Percentiles rank a stretch among this genome's conserved stretches.
phyloP scores from a whole-genome alignment of 2,329 filamentous ascomycete genomes.

The Metarhizium rileyi region DNA sequence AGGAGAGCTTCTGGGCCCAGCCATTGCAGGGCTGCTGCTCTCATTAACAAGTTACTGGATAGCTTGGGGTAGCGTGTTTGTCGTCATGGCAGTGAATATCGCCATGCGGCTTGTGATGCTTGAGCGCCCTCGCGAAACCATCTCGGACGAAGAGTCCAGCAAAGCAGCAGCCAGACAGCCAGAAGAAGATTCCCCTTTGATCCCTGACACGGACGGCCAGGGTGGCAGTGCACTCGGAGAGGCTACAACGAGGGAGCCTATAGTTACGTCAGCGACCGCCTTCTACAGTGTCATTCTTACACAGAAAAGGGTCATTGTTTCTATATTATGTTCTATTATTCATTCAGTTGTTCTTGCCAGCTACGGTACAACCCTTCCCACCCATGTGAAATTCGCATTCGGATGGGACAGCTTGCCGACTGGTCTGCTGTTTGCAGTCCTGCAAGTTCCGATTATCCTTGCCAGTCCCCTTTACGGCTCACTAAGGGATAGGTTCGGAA shows the following conservation, averaged over 20 bases:
- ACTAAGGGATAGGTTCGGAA: not conserved
- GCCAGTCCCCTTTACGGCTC: not conserved
- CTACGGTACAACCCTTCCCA: constrained; percentile 2
- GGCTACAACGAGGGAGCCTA: too few species aligned
- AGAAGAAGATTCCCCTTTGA: not conserved
- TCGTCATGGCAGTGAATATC: not conserved
- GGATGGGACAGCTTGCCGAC: constrained; percentile 1
- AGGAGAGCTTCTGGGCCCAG: not conserved
- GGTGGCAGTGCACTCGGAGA: not conserved
- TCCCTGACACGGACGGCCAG: not conserved
- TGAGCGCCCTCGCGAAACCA: not conserved
- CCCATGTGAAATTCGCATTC: not conserved
- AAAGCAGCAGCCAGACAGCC: not conserved
- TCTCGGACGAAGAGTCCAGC: not conserved
- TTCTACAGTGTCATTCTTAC: not conserved
- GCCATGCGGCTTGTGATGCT: not conserved
- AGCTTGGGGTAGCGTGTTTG: not conserved
- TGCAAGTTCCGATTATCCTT: not conserved
- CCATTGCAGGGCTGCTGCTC: not conserved
- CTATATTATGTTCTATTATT: not conserved
- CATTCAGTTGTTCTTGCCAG: not conserved
- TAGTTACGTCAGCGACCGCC: not conserved
- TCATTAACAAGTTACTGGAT: not conserved
- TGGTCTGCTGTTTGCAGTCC: not conserved
- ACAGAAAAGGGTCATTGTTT: not conserved